phyloP scores from a whole-genome alignment of 306 rosid genomes.

The Rosa rugosa region DNA sequence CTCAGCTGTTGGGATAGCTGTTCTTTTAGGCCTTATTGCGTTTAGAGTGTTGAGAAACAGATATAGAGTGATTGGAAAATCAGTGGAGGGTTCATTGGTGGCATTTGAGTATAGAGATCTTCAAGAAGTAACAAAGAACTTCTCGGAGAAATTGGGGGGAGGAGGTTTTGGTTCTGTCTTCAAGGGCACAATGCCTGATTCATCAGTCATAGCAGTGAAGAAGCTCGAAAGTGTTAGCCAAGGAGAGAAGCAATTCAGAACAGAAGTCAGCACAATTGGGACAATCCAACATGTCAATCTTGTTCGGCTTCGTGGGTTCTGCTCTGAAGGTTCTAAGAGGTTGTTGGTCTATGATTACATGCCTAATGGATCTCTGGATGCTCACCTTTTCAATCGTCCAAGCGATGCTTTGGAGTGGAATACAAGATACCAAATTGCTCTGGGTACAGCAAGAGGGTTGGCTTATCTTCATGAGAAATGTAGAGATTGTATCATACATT shows the following conservation, averaged over 20 bases:
- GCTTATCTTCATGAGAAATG: conserved; percentile 84
- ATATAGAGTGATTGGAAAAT: conserved; percentile 37
- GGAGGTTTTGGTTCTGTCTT: conserved; percentile 94
- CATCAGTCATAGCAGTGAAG: conserved; percentile 76
- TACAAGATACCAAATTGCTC: conserved; percentile 72
- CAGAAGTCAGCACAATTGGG: conserved; percentile 87
- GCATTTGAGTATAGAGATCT: conserved; percentile 74
- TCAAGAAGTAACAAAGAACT: conserved; percentile 79
- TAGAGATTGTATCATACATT: conserved; percentile 85
- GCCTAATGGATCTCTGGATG: conserved; percentile 69
- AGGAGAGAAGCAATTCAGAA: conserved; percentile 89
- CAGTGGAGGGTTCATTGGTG: conserved; percentile 65
- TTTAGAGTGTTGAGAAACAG: conserved; percentile 39
- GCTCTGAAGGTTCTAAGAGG: conserved; percentile 67
- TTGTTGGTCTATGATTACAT: conserved; percentile 80
- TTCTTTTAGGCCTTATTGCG: conserved; percentile 36
- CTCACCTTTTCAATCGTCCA: conserved; percentile 44
- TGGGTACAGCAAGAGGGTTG: conserved; percentile 83
- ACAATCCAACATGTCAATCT: conserved; percentile 85
- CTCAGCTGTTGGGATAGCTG: conserved; percentile 30
- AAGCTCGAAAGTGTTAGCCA: conserved; percentile 77
- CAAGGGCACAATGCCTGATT: conserved; percentile 72
- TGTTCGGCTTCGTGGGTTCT: conserved; percentile 83
- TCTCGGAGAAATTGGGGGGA: conserved; percentile 83
- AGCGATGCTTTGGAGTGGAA: conserved; percentile 56